Evolutionary conservation across 106 monocot species (phyloP), one percentile per base, ranked within the genome.

Genomic region (Vanilla planifolia): DNA sequence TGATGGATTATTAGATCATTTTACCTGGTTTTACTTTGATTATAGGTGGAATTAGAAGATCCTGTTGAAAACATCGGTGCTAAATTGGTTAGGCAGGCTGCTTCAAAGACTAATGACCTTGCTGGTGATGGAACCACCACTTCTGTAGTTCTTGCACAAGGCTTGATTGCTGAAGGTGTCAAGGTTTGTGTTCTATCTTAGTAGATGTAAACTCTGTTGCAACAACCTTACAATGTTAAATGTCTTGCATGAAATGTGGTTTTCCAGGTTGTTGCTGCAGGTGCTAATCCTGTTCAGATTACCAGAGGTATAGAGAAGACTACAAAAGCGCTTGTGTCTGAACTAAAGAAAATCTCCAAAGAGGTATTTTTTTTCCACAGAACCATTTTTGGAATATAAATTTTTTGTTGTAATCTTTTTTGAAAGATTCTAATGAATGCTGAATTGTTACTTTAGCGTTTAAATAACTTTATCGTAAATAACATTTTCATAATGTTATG

Each of bases 141-240:
- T 7, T 94, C 94, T 68, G 85, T 94, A 65, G 85, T 94, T 48
- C 89, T 94, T 63, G 94, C 94, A 29, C 89, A 94, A 69, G 94
- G 94, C 6, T 58, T 94, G 39, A 95, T 95, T 67, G 35, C 80
- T 73, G 94, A 95, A 71, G 94, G 94, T 43, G 69, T 89, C 21
- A 94, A 94, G 89, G 93, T 94, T n/a, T n/a, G n/a, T n/a, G n/a
- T n/a, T n/a, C n/a, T n/a, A n/a, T n/a, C n/a, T n/a, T n/a, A n/a
- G n/a, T n/a, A n/a, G n/a, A n/a, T n/a, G n/a, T n/a, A n/a, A n/a
- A n/a, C n/a, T n/a, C n/a, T n/a, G n/a, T n/a, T n/a, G n/a, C n/a
- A n/a, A n/a, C n/a, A n/a, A n/a, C n/a, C n/a, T n/a, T n/a, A n/a
- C n/a, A n/a, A n/a, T n/a, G n/a, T n/a, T n/a, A n/a, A n/a, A n/a